A percentile compares a stretch with the other conserved stretches of the same genome.
These are phyloP conservation scores for Carallia pectinifolia DNA, from an alignment of 345 rosid genomes.

Conservation along the genomic window DNA sequence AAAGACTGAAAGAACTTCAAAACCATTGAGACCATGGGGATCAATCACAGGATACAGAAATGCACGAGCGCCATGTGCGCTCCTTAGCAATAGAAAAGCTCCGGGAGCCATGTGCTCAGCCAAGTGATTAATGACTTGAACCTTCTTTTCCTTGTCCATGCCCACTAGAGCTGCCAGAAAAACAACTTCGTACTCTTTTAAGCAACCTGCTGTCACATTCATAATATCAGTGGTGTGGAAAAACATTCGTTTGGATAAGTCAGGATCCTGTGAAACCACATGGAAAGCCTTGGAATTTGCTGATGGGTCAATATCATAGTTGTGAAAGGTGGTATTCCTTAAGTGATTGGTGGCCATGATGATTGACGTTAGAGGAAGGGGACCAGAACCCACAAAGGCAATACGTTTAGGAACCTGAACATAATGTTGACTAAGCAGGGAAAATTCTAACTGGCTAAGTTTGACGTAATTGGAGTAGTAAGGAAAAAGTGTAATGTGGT, in stretches of 20 bases:
- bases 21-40: conserved; percentile 17
- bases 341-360: conserved; percentile 19
- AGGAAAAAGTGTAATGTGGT: conserved; percentile 22
- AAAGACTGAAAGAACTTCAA: conserved; percentile 24
- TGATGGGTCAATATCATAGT: conserved; percentile 26
- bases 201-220: conserved; percentile 5
- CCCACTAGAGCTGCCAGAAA: conserved; percentile 31
- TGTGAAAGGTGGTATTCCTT: conserved; percentile 17
- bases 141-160: conserved; percentile 23
- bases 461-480: conserved; percentile 28
- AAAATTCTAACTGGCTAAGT: conserved; percentile 18
- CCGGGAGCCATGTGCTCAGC: conserved; percentile 25
- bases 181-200: conserved; percentile 13
- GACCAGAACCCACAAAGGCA: conserved; percentile 32
- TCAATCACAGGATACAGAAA: conserved; percentile 25
- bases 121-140: conserved; percentile 11
- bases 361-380: conserved; percentile 31
- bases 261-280: conserved; percentile 16
- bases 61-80: conserved; percentile 24
- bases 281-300: conserved; percentile 20
- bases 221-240: conserved; percentile 23
- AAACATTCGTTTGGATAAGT: conserved; percentile 23
- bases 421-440: conserved; percentile 5
- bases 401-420: conserved; percentile 1
- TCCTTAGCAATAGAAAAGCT: conserved; percentile 17